Base-by-base conservation (phyloP, 2,329 filamentous ascomycete genomes). In the Colletotrichum navitas region DNA sequence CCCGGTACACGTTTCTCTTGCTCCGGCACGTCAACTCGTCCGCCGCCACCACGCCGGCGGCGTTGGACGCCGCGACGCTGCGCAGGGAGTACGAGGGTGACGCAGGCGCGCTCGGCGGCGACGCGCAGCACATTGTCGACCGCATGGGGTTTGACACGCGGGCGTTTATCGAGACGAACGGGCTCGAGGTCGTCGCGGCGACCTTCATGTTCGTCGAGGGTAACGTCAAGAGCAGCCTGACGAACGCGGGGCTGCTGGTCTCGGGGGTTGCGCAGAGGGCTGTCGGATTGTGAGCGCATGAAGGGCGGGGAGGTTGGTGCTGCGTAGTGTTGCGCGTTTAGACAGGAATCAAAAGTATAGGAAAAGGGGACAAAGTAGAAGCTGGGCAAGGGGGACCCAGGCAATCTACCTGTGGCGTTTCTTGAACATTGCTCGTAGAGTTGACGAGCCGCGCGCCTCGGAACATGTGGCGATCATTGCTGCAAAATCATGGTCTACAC, bases 191-290 rank as follows among this genome's bases (percentile, higher is more conserved):
- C 43, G 60, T 63, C 4, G 60, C 60, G 11, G 60, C 32, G 32
- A 63, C 60, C 1, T 63, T 63, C 2, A n/a, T 26, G 60, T 63
- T 63, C 39, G 60, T 63, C 32, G 60, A 63, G 12, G 60, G 60
- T 1, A 63, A 63, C 45, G 60, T 52, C 11, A 63, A 63, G 32
- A 51, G 43, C 32, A 63, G 21, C 32, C 16, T 63, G 43, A 21
- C 32, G 21, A 63, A 39, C 14, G 60, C 60, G 60, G 43, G n/a
- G 60, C 12, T 63, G 43, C n/a, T 63, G 43, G 60, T 7, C 4
- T 63, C 60, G 6, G 60, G 60, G 21, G 45, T 5, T 24, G 60
- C 21, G 32, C 60, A 63, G 45, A 52, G 41, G 32, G 60, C 29
- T 0, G 45, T 63, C 21, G 45, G 45, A 7, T 29, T 3, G 12